Evolutionary conservation across 345 rosid genomes (phyloP).

Genomic region (Raphanus raphanistrum): DNA sequence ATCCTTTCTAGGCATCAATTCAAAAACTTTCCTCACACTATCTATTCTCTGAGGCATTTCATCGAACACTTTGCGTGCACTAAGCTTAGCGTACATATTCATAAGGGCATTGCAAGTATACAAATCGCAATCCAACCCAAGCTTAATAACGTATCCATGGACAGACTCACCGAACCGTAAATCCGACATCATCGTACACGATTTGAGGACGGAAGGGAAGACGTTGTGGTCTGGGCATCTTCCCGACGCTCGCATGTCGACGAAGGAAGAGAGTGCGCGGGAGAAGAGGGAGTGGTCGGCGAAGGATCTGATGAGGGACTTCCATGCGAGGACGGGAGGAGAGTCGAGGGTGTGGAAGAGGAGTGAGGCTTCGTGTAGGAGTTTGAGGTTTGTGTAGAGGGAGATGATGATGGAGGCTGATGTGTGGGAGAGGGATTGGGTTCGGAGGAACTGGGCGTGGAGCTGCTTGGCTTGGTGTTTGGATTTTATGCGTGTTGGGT

Average conservation of each 20-base stretch:
- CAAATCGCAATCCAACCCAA: slow-evolving; percentile 64
- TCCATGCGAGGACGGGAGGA: slow-evolving; percentile 69
- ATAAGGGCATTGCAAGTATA: slow-evolving; percentile 76
- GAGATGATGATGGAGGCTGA: slow-evolving; percentile 53
- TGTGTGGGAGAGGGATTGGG: slow-evolving; percentile 41
- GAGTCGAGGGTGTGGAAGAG: slow-evolving; percentile 55
- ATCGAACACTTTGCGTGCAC: slow-evolving; percentile 41
- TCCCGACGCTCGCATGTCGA: slow-evolving; percentile 60
- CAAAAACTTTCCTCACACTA: slow-evolving; percentile 59
- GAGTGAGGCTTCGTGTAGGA: slow-evolving; percentile 49
- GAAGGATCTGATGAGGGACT: slow-evolving; percentile 68
- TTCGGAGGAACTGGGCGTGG: slow-evolving; percentile 69
- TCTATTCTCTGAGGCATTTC: slow-evolving; percentile 47
- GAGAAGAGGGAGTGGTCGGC: slow-evolving; percentile 47
- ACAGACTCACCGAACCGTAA: slow-evolving; percentile 66
- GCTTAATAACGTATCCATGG: slow-evolving; percentile 67
- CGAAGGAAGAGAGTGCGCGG: slow-evolving; percentile 51
- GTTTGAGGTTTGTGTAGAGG: slow-evolving; percentile 59
- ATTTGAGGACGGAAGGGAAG: slow-evolving; percentile 72
- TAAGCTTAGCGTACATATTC: slow-evolving; percentile 77
- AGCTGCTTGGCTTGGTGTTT: slow-evolving; percentile 60
- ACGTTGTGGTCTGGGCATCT: slow-evolving; percentile 60
- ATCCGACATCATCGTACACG: slow-evolving; percentile 57
- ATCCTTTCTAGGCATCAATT: slow-evolving; percentile 70
- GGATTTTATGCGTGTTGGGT: slow-evolving; percentile 42